Conservation (phyloP, 768 basidiomycete genomes). For the Gloeophyllum trabeum region DNA sequence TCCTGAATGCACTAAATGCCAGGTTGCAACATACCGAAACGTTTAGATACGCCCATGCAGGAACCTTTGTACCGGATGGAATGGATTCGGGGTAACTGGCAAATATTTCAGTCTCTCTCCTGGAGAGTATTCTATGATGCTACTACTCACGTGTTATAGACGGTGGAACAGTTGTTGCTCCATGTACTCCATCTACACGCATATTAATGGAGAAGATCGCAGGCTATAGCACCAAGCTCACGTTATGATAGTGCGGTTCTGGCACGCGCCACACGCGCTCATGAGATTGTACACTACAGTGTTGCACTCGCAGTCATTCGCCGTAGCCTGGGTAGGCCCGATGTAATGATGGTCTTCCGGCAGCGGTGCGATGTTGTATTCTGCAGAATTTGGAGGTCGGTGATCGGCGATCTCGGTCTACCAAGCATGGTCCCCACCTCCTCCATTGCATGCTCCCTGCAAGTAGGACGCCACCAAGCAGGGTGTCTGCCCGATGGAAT, state of each 20-base stretch:
- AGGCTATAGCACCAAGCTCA: not conserved
- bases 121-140: not conserved
- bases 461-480: slow-evolving; percentile 32
- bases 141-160: not conserved
- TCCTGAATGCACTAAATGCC: no score
- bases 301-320: slow-evolving; percentile 37
- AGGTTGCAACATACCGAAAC: slow-evolving; percentile 6
- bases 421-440: slow-evolving; percentile 17
- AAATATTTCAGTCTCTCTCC: no score
- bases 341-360: slow-evolving; percentile 19
- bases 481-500: slow-evolving; percentile 27
- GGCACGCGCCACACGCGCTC: slow-evolving; percentile 40
- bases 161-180: not conserved
- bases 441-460: slow-evolving; percentile 27
- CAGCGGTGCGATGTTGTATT: slow-evolving; percentile 22
- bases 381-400: slow-evolving; percentile 10
- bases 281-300: slow-evolving; percentile 41
- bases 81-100: slow-evolving; percentile 12
- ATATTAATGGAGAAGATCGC: not conserved
- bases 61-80: slow-evolving; percentile 13
- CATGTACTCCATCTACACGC: not conserved
- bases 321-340: slow-evolving; percentile 21
- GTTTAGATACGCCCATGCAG: slow-evolving; percentile 19
- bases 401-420: no score
- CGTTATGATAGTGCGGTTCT: slow-evolving; percentile 11